Conservation (phyloP, 2,329 filamentous ascomycete genomes). For the Emydomyces testavorans region DNA sequence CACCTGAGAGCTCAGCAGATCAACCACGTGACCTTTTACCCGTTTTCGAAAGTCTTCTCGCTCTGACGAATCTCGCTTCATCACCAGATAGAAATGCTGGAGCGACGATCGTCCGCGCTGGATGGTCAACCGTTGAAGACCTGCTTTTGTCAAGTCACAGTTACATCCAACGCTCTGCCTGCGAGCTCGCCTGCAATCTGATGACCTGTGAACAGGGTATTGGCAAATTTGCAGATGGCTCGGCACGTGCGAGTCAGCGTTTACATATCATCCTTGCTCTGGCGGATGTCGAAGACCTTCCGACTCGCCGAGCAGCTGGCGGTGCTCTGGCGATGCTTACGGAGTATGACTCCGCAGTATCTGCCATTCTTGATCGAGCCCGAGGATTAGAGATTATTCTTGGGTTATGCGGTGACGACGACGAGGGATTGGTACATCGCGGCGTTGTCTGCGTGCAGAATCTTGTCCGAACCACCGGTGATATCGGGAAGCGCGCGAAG, state of each 20-base stretch:
- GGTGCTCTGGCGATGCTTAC: slow-evolving; percentile 80
- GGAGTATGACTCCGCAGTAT: slow-evolving; percentile 61
- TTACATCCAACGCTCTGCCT: slow-evolving; percentile 67
- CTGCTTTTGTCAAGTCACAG: slow-evolving; percentile 64
- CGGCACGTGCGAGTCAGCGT: slow-evolving; percentile 56
- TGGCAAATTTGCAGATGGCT: slow-evolving; percentile 41
- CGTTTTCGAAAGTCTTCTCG: slow-evolving; percentile 79
- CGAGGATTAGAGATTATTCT: slow-evolving; percentile 68
- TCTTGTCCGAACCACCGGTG: slow-evolving; percentile 55
- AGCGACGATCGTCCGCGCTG: slow-evolving; percentile 60
- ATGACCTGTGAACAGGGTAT: slow-evolving; percentile 37
- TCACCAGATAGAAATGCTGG: slow-evolving; percentile 38
- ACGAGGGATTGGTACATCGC: slow-evolving; percentile 45
- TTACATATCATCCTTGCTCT: slow-evolving; percentile 78
- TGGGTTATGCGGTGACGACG: slow-evolving; percentile 61
- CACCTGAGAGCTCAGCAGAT: slow-evolving; percentile 45
- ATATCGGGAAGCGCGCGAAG: slow-evolving; percentile 50
- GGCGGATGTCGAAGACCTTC: slow-evolving; percentile 69
- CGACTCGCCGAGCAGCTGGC: slow-evolving; percentile 71
- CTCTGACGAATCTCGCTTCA: slow-evolving; percentile 86
- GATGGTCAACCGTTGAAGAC: slow-evolving; percentile 71
- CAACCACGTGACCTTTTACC: slow-evolving; percentile 67
- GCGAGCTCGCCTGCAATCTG: slow-evolving; percentile 86
- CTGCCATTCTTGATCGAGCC: slow-evolving; percentile 57
- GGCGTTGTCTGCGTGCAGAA: slow-evolving; percentile 68